Evolutionary conservation across 116 monocot genomes (phyloP).

Genomic region (Posidonia oceanica): DNA sequence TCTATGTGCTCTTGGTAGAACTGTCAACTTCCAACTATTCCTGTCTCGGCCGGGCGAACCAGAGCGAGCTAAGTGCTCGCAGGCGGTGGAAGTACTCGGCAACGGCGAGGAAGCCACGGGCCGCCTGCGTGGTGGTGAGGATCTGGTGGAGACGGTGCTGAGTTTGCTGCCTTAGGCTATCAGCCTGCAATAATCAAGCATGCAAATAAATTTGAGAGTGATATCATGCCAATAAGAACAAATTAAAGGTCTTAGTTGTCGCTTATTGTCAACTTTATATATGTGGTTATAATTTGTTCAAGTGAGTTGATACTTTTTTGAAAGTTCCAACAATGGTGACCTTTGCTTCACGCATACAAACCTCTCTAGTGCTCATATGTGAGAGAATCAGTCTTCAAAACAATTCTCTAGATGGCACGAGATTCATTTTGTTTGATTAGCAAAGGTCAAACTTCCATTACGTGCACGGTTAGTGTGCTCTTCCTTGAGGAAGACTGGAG

Average conservation of each 20-base stretch:
- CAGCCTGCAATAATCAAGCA: conserved; percentile 33
- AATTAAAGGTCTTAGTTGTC: no score
- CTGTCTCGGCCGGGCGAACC: conserved; percentile 55
- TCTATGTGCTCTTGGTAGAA: no score
- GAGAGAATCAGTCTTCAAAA: neutral
- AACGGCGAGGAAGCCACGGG: conserved; percentile 51
- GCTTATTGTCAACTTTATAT: no score
- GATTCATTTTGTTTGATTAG: no score
- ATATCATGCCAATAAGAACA: neutral
- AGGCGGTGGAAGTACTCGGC: conserved; percentile 81
- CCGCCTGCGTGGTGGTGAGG: conserved; percentile 43
- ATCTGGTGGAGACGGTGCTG: conserved; percentile 58
- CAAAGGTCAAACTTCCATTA: no score
- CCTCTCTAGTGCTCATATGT: neutral
- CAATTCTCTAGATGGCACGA: neutral
- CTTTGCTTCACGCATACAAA: no score
- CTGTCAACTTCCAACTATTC: conserved; percentile 7
- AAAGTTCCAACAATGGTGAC: no score
- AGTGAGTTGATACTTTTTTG: no score
- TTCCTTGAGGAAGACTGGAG: no score
- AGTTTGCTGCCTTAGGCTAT: conserved; percentile 56
- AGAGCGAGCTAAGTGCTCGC: conserved; percentile 70
- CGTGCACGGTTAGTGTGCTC: no score
- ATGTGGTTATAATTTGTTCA: no score
- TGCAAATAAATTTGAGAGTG: neutral